Percentiles rank a stretch among this genome's conserved stretches.
Evolutionary conservation across 2,329 filamentous ascomycete genomes (phyloP).

Genomic region (Stagonosporopsis vannaccii): DNA sequence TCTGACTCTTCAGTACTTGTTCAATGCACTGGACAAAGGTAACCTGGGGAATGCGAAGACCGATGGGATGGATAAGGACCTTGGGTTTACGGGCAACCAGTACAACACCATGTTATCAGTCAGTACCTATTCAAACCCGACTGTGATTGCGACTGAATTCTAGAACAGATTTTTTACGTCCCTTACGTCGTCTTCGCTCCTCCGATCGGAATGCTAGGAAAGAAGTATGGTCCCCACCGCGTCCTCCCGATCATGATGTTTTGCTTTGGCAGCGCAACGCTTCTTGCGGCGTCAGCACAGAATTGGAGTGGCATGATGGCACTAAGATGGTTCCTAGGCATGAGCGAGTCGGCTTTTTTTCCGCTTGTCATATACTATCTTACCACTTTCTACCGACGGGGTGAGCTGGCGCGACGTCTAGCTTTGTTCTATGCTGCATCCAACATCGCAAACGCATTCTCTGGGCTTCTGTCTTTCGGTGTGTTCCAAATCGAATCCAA

Average conservation of each 20-base stretch:
- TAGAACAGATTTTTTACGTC: constrained; percentile 70
- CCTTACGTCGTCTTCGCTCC: constrained; percentile 76
- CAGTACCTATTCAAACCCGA: background rate
- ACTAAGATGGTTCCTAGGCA: constrained; percentile 71
- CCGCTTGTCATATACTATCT: constrained; percentile 71
- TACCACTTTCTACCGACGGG: constrained; percentile 71
- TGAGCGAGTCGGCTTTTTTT: constrained; percentile 73
- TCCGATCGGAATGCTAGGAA: constrained; percentile 70
- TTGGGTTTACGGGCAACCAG: constrained; percentile 67
- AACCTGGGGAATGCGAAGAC: constrained; percentile 54
- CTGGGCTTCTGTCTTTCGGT: constrained; percentile 65
- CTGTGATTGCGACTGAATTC: background rate
- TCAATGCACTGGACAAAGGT: constrained; percentile 52
- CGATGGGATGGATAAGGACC: constrained; percentile 57
- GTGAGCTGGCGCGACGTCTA: constrained; percentile 73
- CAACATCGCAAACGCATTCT: constrained; percentile 75
- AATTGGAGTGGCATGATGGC: constrained; percentile 73
- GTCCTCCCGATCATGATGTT: constrained; percentile 74
- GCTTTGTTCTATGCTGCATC: constrained; percentile 79
- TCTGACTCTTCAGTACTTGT: constrained; percentile 57
- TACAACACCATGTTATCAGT: constrained; percentile 71
- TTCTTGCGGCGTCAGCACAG: constrained; percentile 63
- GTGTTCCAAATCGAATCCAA: constrained; percentile 64
- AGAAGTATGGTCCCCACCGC: constrained; percentile 69
- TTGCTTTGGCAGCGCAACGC: constrained; percentile 69